These are phyloP conservation scores for Botrytis sinoallii DNA, from an alignment of 2,329 filamentous ascomycete genomes.

Conservation along the genomic window DNA sequence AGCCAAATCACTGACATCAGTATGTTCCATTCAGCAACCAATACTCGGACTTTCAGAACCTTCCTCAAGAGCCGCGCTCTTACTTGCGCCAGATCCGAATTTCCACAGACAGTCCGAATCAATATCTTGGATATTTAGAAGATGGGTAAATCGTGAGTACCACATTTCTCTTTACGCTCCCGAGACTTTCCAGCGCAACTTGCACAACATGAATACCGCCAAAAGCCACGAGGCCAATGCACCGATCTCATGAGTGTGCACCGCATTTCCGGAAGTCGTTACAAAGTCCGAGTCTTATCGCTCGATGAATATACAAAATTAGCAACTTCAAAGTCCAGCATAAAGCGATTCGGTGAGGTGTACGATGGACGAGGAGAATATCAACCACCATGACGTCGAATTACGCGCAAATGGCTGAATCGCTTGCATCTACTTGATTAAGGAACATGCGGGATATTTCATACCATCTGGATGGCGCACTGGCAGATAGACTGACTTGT, in stretches of 20 bases:
- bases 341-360: background rate
- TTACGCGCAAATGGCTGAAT: background rate
- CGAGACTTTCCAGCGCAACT: constrained; percentile 6
- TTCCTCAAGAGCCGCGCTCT: constrained; percentile 17
- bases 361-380: background rate
- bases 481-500: constrained; percentile 12
- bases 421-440: background rate
- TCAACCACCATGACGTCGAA: background rate
- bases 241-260: background rate
- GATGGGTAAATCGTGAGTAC: constrained; percentile 24
- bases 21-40: background rate
- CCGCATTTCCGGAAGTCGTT: background rate
- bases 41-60: background rate
- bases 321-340: background rate
- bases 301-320: background rate
- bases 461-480: background rate
- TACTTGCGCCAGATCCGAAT: background rate
- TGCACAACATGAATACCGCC: constrained; percentile 4
- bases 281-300: background rate
- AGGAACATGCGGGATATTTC: background rate
- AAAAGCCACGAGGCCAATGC: constrained; percentile 14
- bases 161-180: constrained; percentile 2
- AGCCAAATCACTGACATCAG: constrained; percentile 7
- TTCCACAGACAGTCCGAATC: background rate
- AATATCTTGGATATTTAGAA: constrained; percentile 17